phyloP scores from a whole-genome alignment of 2,329 filamentous ascomycete genomes.

The Penicillium sclerotiorum region DNA sequence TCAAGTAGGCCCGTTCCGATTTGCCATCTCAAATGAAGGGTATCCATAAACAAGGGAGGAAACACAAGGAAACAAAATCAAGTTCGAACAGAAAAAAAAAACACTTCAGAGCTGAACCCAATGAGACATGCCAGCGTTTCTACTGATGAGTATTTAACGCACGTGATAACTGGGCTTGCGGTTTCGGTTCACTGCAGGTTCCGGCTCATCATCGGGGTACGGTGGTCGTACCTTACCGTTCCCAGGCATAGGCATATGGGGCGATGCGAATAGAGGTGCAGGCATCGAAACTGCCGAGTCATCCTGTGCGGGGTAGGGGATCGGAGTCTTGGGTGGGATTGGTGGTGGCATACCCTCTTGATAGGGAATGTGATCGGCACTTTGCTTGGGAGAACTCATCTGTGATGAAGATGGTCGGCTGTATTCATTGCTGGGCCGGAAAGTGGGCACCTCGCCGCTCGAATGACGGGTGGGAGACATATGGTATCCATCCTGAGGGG shows the following conservation, averaged over 20 bases:
- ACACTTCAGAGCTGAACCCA: slow-evolving; percentile 1
- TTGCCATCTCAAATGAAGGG: slow-evolving; percentile 21
- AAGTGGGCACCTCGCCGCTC: slow-evolving; percentile 30
- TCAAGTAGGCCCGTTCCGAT: slow-evolving; percentile 5
- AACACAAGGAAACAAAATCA: slow-evolving; percentile 4
- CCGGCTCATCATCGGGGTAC: slow-evolving; percentile 80
- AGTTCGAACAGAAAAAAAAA: slow-evolving; percentile 8
- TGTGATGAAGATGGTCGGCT: slow-evolving; percentile 33
- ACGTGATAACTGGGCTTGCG: slow-evolving; percentile 76
- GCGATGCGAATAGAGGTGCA: slow-evolving; percentile 36
- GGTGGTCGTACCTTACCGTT: slow-evolving; percentile 55
- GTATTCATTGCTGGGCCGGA: slow-evolving; percentile 43
- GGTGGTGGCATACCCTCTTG: slow-evolving; percentile 59
- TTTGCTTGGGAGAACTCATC: slow-evolving; percentile 37
- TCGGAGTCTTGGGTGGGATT: slow-evolving; percentile 75
- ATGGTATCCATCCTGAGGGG: slow-evolving; percentile 29
- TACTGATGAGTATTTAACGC: slow-evolving; percentile 38
- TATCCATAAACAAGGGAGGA: slow-evolving; percentile 17
- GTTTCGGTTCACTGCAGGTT: slow-evolving; percentile 81
- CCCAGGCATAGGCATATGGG: slow-evolving; percentile 17
- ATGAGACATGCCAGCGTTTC: background rate
- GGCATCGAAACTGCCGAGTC: slow-evolving; percentile 37
- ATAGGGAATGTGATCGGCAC: slow-evolving; percentile 34
- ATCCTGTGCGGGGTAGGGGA: slow-evolving; percentile 54
- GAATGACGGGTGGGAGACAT: slow-evolving; percentile 31